phyloP scores from a whole-genome alignment of 2,329 filamentous ascomycete species.

The Verticillium alfalfae region DNA sequence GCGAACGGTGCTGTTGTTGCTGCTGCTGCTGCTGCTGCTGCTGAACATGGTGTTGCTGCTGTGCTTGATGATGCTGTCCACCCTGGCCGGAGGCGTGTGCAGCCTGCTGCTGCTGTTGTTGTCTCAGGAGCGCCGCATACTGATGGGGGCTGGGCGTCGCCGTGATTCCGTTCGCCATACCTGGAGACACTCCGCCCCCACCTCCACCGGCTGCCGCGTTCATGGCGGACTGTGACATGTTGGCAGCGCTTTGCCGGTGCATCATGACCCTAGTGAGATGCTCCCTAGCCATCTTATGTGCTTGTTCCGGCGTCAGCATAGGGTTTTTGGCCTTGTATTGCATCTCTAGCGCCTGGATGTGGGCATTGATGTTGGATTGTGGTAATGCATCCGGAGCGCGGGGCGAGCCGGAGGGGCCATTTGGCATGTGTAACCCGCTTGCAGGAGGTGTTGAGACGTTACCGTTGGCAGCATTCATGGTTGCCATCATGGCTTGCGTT shows the following conservation, averaged over 20 bases:
- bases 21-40: constrained; percentile 20
- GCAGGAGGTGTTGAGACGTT: constrained; percentile 39
- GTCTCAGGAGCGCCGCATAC: constrained; percentile 52
- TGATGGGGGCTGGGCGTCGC: constrained; percentile 50
- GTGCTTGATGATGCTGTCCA: constrained; percentile 16
- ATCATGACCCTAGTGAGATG: constrained; percentile 42
- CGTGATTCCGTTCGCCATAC: constrained; percentile 41
- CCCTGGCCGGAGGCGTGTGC: constrained; percentile 21
- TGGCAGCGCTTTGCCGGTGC: constrained; percentile 31
- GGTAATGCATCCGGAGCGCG: constrained; percentile 33
- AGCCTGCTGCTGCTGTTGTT: constrained; percentile 48
- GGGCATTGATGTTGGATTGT: constrained; percentile 40
- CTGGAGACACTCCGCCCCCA: constrained; percentile 29
- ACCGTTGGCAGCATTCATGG: constrained; percentile 37
- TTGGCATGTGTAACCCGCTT: constrained; percentile 38
- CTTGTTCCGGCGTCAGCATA: constrained; percentile 41
- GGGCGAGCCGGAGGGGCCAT: constrained; percentile 37
- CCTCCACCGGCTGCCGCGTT: constrained; percentile 47
- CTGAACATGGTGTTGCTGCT: constrained; percentile 16
- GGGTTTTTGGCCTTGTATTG: constrained; percentile 47
- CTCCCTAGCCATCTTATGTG: constrained; percentile 45
- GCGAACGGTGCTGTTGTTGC: constrained; percentile 10
- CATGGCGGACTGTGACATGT: constrained; percentile 43
- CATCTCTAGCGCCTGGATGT: constrained; percentile 47
- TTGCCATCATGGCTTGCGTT: constrained; percentile 47